Evolutionary conservation across 2,329 filamentous ascomycete genomes (phyloP).

Genomic region (Colletotrichum phormii): DNA sequence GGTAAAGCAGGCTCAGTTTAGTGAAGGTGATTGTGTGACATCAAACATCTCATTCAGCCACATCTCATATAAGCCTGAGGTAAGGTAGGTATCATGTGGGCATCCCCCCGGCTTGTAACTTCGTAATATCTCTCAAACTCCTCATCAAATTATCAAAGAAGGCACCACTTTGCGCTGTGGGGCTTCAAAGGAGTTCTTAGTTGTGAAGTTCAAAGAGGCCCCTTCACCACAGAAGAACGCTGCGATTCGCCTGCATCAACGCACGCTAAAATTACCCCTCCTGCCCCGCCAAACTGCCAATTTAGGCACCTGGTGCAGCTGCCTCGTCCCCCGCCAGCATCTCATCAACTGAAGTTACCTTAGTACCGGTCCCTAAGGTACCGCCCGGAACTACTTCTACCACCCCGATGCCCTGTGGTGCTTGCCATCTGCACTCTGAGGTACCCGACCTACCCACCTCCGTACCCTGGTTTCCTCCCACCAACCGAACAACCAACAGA

Average conservation of each 20-base stretch:
- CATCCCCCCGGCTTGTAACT: neutral
- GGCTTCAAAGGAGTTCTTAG: neutral
- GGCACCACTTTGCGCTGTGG: neutral
- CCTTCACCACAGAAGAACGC: slow-evolving; percentile 4
- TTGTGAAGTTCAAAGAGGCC: slow-evolving; percentile 8
- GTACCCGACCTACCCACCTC: neutral
- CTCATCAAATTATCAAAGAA: neutral
- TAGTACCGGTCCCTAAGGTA: neutral
- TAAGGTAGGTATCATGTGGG: too few species aligned
- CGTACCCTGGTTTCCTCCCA: neutral
- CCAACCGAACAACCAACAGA: slow-evolving; percentile 13
- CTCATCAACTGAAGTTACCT: neutral
- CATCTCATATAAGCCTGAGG: neutral
- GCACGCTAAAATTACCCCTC: slow-evolving; percentile 36
- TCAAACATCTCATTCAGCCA: neutral
- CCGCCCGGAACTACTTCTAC: slow-evolving; percentile 10
- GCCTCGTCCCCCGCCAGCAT: slow-evolving; percentile 3
- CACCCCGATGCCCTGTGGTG: neutral
- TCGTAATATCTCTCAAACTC: neutral
- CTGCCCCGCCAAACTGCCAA: slow-evolving; percentile 34
- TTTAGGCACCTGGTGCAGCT: slow-evolving; percentile 21
- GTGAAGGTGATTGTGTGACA: neutral
- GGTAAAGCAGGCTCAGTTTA: neutral
- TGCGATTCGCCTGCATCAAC: slow-evolving; percentile 22
- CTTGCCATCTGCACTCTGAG: too few species aligned